A percentile compares a stretch with the other conserved stretches of the same genome.
phyloP scores from a whole-genome alignment of 345 rosid genomes.

The Dipteronia sinensis region DNA sequence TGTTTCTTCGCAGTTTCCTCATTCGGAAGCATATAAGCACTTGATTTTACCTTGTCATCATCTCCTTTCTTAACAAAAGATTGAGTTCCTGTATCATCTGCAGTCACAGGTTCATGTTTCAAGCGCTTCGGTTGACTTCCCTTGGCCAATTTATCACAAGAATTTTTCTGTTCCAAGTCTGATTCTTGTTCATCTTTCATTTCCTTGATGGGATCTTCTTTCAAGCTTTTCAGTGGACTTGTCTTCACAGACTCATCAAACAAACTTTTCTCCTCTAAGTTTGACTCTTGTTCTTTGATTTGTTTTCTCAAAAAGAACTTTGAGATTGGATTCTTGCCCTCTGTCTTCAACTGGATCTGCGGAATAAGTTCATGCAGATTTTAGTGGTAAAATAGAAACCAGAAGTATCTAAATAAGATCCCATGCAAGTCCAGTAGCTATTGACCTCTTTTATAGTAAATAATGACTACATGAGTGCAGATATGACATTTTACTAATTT shows the following conservation, averaged over 20 bases:
- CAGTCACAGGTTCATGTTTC: slow-evolving; percentile 23
- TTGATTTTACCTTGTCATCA: slow-evolving; percentile 19
- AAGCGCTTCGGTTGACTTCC: slow-evolving; percentile 2
- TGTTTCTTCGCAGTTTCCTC: slow-evolving; percentile 29
- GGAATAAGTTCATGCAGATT: neutral
- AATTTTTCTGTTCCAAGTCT: neutral
- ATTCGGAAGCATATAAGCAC: neutral
- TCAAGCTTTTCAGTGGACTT: slow-evolving; percentile 19
- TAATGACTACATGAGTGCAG: neutral
- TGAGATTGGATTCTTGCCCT: slow-evolving; percentile 60
- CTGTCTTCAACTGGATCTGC: slow-evolving; percentile 62
- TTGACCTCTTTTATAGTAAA: neutral
- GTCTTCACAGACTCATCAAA: slow-evolving; percentile 16
- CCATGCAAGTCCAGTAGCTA: neutral
- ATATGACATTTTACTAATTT: neutral
- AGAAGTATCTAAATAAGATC: neutral
- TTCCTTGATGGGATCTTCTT: slow-evolving; percentile 23
- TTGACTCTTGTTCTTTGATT: slow-evolving; percentile 41
- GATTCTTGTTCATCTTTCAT: slow-evolving; percentile 2
- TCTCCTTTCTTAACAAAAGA: slow-evolving; percentile 11
- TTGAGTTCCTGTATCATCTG: slow-evolving; percentile 22
- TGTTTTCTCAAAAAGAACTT: slow-evolving; percentile 65
- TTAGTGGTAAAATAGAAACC: neutral
- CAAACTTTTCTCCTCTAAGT: slow-evolving; percentile 26
- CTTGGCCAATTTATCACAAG: slow-evolving; percentile 1